These are phyloP conservation scores for Breynia disticha DNA, from an alignment of 441 rosid genomes.

Conservation along the genomic window DNA sequence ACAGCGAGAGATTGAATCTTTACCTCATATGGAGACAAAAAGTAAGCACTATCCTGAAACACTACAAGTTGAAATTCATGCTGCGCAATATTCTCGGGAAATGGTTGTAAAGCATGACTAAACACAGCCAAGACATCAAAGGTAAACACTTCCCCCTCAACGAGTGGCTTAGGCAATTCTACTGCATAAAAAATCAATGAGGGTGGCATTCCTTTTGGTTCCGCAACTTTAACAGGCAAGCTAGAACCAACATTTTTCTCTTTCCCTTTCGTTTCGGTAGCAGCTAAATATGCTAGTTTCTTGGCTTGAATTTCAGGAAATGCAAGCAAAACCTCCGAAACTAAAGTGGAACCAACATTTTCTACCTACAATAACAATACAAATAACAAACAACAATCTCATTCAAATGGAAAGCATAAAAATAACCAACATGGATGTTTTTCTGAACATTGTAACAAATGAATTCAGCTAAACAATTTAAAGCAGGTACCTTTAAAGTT, in stretches of 20 bases:
- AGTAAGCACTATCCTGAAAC: conserved; percentile 65
- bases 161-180: conserved; percentile 45
- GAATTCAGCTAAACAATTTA: background rate
- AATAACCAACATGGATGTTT: background rate
- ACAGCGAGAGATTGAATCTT: conserved; percentile 62
- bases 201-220: conserved; percentile 50
- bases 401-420: background rate
- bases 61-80: conserved; percentile 78
- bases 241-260: conserved; percentile 26
- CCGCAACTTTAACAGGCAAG: conserved; percentile 37
- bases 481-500: conserved; percentile 51
- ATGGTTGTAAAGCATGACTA: conserved; percentile 55
- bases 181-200: conserved; percentile 51
- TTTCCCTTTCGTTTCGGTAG: conserved; percentile 62
- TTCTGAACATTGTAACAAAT: background rate
- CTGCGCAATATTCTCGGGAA: conserved; percentile 88
- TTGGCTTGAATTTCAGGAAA: conserved; percentile 65
- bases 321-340: conserved; percentile 58
- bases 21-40: conserved; percentile 66
- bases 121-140: conserved; percentile 59
- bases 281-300: conserved; percentile 49
- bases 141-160: conserved; percentile 48
- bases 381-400: background rate
- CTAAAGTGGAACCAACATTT: conserved; percentile 50
- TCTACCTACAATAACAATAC: conserved; percentile 37